A percentile compares a stretch with the other conserved stretches of the same genome.
These are phyloP conservation scores for Chondrostereum purpureum DNA, from an alignment of 1,284 basidiomycete species.

Conservation along the genomic window DNA sequence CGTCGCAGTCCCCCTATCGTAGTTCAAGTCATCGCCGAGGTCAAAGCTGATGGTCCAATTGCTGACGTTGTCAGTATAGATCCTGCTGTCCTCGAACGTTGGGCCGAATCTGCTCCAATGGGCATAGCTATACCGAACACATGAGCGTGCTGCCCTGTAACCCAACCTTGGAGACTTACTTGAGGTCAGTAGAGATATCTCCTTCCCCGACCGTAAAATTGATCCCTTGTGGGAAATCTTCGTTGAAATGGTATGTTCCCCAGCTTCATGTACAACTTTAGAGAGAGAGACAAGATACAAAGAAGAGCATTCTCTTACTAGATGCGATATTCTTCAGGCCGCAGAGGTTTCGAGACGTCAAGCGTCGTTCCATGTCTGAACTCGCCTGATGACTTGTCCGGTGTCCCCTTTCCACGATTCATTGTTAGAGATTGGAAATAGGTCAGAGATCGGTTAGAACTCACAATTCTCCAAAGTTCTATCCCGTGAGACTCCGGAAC, in stretches of 20 bases:
- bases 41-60: constrained; percentile 23
- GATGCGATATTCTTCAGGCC: constrained; percentile 21
- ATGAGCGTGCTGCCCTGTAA: background rate
- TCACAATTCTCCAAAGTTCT: constrained; percentile 21
- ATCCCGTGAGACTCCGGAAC: constrained; percentile 19
- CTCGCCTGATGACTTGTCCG: constrained; percentile 22
- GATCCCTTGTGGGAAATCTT: constrained; percentile 22
- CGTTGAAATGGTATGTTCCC: constrained; percentile 24
- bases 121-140: constrained; percentile 20
- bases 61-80: constrained; percentile 17
- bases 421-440: background rate
- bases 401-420: constrained; percentile 14
- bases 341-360: background rate
- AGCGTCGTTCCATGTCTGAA: constrained; percentile 16
- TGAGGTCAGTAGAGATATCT: constrained; percentile 17
- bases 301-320: constrained; percentile 8
- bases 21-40: constrained; percentile 10
- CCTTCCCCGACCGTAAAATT: constrained; percentile 24
- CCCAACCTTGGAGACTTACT: constrained; percentile 7
- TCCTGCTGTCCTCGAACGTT: constrained; percentile 15
- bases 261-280: constrained; percentile 10
- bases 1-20: constrained; percentile 13
- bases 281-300: background rate
- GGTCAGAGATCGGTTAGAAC: background rate
- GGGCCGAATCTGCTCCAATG: constrained; percentile 20